Conservation (phyloP, 2,329 filamentous ascomycete genomes). For the Nemania sp. region DNA sequence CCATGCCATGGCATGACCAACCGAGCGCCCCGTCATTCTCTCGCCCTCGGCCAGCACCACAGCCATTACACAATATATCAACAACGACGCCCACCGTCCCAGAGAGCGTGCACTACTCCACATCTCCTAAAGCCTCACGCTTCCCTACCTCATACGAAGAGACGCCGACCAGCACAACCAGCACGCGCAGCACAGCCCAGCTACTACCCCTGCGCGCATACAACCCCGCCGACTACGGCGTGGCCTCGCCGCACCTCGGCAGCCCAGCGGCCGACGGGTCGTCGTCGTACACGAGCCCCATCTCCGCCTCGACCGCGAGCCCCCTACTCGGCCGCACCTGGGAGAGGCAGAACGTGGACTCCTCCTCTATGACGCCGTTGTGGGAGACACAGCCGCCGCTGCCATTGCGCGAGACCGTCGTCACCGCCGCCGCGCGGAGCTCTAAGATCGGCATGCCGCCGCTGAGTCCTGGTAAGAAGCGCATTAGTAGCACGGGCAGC, state of each 20-base stretch:
- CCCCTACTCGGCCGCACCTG: slow-evolving; percentile 37
- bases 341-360: slow-evolving; percentile 27
- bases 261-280: slow-evolving; percentile 10
- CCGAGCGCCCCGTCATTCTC: slow-evolving; percentile 17
- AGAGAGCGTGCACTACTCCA: slow-evolving; percentile 37
- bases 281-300: slow-evolving; percentile 33
- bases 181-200: slow-evolving; percentile 37
- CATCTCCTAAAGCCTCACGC: slow-evolving; percentile 36
- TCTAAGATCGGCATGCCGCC: slow-evolving; percentile 10
- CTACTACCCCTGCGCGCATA: slow-evolving; percentile 39
- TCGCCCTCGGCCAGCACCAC: slow-evolving; percentile 13
- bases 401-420: slow-evolving; percentile 18
- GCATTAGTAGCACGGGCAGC: neutral
- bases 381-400: slow-evolving; percentile 32
- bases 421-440: no score
- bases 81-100: slow-evolving; percentile 35
- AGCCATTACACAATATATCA: slow-evolving; percentile 33
- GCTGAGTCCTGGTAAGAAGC: slow-evolving; percentile 26
- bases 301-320: slow-evolving; percentile 36
- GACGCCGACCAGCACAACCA: slow-evolving; percentile 37
- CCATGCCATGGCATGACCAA: slow-evolving; percentile 1
- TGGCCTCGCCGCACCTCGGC: slow-evolving; percentile 28
- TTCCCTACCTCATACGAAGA: slow-evolving; percentile 40
- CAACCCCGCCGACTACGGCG: slow-evolving; percentile 38
- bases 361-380: slow-evolving; percentile 19